These are phyloP conservation scores for Pisolithus sp. DNA, from an alignment of 768 basidiomycete species.

Conservation along the genomic window DNA sequence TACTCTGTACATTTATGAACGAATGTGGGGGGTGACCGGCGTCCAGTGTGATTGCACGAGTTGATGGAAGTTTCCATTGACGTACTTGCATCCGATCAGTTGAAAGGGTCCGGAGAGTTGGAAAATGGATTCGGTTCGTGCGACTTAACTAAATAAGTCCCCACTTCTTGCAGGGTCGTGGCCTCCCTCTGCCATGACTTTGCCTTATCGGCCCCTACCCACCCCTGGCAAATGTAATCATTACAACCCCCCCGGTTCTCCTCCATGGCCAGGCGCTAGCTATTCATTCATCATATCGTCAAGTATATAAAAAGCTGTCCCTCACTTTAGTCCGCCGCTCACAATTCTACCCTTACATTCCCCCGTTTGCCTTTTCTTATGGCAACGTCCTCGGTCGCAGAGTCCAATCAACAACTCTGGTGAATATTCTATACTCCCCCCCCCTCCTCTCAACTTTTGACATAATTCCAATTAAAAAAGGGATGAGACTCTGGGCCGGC, in stretches of 20 bases:
- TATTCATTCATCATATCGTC: constrained; percentile 20
- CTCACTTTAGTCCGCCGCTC: constrained; percentile 25
- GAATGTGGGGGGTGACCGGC: background rate
- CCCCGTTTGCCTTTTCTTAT: constrained; percentile 33
- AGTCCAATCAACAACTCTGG: constrained; percentile 62
- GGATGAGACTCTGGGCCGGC: constrained; percentile 60
- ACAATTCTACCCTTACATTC: constrained; percentile 21
- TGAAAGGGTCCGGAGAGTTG: constrained; percentile 16
- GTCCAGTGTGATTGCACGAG: background rate
- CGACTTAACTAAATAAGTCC: constrained; percentile 22
- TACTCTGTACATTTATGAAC: background rate
- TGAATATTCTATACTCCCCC: constrained; percentile 28
- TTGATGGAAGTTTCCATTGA: constrained; percentile 30
- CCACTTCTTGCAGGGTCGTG: constrained; percentile 16
- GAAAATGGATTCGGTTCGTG: constrained; percentile 18
- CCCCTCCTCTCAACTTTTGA: constrained; percentile 10
- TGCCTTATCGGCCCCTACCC: constrained; percentile 36
- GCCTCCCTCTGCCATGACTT: constrained; percentile 12
- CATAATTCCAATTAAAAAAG: constrained; percentile 29
- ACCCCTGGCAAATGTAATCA: constrained; percentile 34
- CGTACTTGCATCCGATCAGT: constrained; percentile 24
- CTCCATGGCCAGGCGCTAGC: constrained; percentile 34
- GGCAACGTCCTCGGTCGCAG: constrained; percentile 53
- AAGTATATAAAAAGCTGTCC: constrained; percentile 32
- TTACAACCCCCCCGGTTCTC: constrained; percentile 38